phyloP scores from a whole-genome alignment of 2,329 filamentous ascomycete species.

The Raffaelea ambrosiae region DNA sequence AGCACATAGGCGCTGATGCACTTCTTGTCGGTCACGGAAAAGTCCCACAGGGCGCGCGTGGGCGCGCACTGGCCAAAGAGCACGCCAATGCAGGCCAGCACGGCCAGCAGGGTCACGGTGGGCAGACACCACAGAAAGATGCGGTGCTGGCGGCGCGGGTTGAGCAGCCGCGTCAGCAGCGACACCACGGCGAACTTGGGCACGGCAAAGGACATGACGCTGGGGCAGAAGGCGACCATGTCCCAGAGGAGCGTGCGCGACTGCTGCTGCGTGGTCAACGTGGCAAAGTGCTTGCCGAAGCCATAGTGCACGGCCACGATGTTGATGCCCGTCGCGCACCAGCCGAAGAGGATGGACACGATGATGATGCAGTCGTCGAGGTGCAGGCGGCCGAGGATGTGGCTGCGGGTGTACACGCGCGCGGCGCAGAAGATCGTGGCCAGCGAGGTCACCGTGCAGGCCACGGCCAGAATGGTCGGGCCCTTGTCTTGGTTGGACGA shows the following conservation, averaged over 20 bases:
- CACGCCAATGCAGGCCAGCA: constrained; percentile 9
- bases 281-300: constrained; percentile 28
- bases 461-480: neutral
- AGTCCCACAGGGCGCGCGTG: constrained; percentile 27
- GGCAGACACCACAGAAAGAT: constrained; percentile 28
- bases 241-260: constrained; percentile 25
- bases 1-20: constrained; percentile 27
- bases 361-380: neutral
- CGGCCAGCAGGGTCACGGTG: constrained; percentile 18
- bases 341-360: constrained; percentile 16
- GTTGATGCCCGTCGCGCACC: constrained; percentile 24
- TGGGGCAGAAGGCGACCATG: constrained; percentile 25
- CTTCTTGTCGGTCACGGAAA: constrained; percentile 19
- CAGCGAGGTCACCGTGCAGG: neutral
- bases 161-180: constrained; percentile 28
- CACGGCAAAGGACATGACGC: constrained; percentile 28
- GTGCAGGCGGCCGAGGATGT: neutral
- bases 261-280: constrained; percentile 21
- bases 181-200: constrained; percentile 33
- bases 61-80: neutral
- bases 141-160: constrained; percentile 23
- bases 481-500: too few relatives aligned
- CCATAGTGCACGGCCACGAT: constrained; percentile 26
- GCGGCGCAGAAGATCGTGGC: neutral
- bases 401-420: neutral